These are phyloP conservation scores for Linnemannia schmuckeri DNA, from an alignment of 192 early-diverging fungal genomes.

Conservation along the genomic window DNA sequence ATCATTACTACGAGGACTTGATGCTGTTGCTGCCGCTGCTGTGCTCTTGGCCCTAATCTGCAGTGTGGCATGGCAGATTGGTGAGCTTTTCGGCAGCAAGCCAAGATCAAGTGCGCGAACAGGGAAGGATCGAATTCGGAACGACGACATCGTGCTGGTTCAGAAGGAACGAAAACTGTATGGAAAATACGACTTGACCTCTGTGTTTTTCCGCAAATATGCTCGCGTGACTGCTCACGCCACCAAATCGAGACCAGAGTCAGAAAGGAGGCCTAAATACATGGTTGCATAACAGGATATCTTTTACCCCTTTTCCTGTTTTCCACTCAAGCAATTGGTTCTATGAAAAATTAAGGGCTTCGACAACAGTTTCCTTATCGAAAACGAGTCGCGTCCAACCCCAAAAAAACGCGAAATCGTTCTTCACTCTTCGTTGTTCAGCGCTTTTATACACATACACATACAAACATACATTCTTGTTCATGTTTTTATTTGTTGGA, in stretches of 20 bases:
- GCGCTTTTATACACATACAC: too few relatives aligned
- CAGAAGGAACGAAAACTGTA: not conserved
- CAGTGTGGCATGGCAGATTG: slow-evolving; percentile 35
- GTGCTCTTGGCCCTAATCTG: slow-evolving; percentile 33
- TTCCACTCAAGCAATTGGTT: too few relatives aligned
- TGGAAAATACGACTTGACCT: not conserved
- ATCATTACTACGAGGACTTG: slow-evolving; percentile 1
- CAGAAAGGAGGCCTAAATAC: too few relatives aligned
- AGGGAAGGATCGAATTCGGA: slow-evolving; percentile 10
- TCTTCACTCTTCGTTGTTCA: too few relatives aligned
- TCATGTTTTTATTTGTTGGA: too few relatives aligned
- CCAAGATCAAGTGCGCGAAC: slow-evolving; percentile 33
- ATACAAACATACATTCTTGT: too few relatives aligned
- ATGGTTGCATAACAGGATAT: too few relatives aligned
- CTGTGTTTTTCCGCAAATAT: not conserved
- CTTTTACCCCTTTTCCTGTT: too few relatives aligned
- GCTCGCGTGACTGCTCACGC: slow-evolving; percentile 1
- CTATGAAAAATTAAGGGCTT: too few relatives aligned
- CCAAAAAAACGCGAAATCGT: too few relatives aligned
- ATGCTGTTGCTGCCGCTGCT: not conserved
- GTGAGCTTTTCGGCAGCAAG: slow-evolving; percentile 38
- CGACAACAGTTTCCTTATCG: too few relatives aligned
- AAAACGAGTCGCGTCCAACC: too few relatives aligned
- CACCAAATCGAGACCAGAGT: not conserved
- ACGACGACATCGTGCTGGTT: slow-evolving; percentile 13